Evolutionary conservation across 2,329 filamentous ascomycete genomes (phyloP).

Genomic region (Mariannaea sp.): DNA sequence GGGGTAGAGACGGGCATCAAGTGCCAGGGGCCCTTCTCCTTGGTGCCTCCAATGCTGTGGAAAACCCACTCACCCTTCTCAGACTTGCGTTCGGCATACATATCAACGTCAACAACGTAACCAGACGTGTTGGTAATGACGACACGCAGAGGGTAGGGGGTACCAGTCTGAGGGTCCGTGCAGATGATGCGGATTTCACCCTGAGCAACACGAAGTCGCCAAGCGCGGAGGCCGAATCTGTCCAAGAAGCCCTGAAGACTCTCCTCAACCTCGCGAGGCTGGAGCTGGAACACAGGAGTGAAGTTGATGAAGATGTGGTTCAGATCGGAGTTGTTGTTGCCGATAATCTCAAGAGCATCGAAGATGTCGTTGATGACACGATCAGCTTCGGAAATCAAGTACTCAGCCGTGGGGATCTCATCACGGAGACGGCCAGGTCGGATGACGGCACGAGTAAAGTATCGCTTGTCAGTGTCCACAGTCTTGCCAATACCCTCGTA

Average conservation of each 20-base stretch:
- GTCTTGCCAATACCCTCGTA: constrained; percentile 97
- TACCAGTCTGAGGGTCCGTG: constrained; percentile 83
- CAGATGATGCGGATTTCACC: constrained; percentile 99
- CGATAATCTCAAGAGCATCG: constrained; percentile 96
- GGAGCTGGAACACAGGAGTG: constrained; percentile 91
- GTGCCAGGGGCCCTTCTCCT: constrained; percentile 95
- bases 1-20: constrained; percentile 87
- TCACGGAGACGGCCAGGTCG: constrained; percentile 92
- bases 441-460: constrained; percentile 96
- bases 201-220: constrained; percentile 94
- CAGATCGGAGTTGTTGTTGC: constrained; percentile 98
- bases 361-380: constrained; percentile 97
- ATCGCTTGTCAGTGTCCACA: constrained; percentile 94
- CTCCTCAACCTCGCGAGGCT: constrained; percentile 88
- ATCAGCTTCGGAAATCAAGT: constrained; percentile 96
- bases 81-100: constrained; percentile 97
- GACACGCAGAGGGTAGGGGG: constrained; percentile 89
- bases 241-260: constrained; percentile 94
- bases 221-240: constrained; percentile 91
- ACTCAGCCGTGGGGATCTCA: constrained; percentile 97
- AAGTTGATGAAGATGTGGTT: constrained; percentile 99
- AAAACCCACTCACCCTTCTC: constrained; percentile 99
- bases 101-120: constrained; percentile 95
- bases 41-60: constrained; percentile 94
- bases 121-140: constrained; percentile 98